Evolutionary conservation across 164 flowering plant genomes (phyloP).

Genomic region (Malania oleifera): DNA sequence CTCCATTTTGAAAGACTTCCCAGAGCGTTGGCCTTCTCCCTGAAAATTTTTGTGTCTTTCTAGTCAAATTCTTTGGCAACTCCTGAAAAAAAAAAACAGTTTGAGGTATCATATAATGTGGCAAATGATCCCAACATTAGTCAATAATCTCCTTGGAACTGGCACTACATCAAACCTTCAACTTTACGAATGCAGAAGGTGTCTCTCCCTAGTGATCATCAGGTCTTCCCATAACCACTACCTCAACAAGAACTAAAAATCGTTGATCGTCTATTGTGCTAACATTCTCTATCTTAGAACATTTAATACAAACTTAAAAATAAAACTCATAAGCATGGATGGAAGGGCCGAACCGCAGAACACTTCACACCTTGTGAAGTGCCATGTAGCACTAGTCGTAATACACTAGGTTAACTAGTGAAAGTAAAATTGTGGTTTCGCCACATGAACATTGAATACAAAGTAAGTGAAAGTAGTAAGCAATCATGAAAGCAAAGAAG

Average conservation of each 20-base stretch:
- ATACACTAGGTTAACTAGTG: no score
- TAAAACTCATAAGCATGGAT: no score
- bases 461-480: no score
- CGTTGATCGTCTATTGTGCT: slow-evolving; percentile 52
- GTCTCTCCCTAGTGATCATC: slow-evolving; percentile 38
- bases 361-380: no score
- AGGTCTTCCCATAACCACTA: slow-evolving; percentile 59
- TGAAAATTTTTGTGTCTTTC: slow-evolving; percentile 66
- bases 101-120: slow-evolving; percentile 49
- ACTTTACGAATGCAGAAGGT: slow-evolving; percentile 62
- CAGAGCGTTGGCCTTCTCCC: slow-evolving; percentile 41
- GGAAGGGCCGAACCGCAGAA: no score
- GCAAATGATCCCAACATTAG: slow-evolving; percentile 42
- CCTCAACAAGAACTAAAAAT: slow-evolving; percentile 47
- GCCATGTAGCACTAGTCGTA: no score
- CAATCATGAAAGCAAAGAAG: no score
- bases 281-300: slow-evolving; percentile 34
- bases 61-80: slow-evolving; percentile 52
- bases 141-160: slow-evolving; percentile 38
- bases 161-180: slow-evolving; percentile 32
- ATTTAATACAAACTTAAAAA: no score
- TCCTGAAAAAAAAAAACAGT: slow-evolving; percentile 47
- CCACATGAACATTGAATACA: no score
- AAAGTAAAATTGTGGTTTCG: no score
- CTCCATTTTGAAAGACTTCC: no score